Evolutionary conservation across 164 flowering plant species (phyloP), one percentile per base, ranked within the genome.

Genomic region (Chimonanthus praecox): DNA sequence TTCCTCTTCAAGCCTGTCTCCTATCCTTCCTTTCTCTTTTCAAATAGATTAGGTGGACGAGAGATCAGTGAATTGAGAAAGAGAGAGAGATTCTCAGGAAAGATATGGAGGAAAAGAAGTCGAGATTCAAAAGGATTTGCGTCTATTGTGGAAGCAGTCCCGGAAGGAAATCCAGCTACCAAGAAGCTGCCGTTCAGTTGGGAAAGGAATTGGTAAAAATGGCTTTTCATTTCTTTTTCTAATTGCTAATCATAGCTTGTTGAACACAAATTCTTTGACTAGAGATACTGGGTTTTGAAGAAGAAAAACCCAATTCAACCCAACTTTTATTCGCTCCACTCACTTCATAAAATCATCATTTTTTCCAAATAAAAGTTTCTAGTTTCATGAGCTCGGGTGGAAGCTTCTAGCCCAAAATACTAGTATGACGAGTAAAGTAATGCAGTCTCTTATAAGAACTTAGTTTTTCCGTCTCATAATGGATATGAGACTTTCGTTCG

Each of bases 81-180:
- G 45, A 69, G 20, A 69, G 68, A 66, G 68, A 72, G 72, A 48
- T 20, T 47, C 46, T n/a, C 21, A 44, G 21, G 51, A 48, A 48
- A 69, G 71, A 49, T 33, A 83, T 85, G 86, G 87, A 77, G 64
- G 87, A 84, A 58, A 80, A 68, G 20, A 82, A 72, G 67, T 92
- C 98, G 1, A 87, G 85, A 72, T 92, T 92, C 81, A 84, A 75
- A 68, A 87, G 92, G 80, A 87, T 92, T 70, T 92, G 97, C 80
- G 95, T 92, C 18, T 92, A 89, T 73, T 92, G 97, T 77, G 98
- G 98, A 3, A 92, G 96, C 83, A 89, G 94, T 76, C 81, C 92
- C 2, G 98, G 96, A 47, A 89, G 88, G 80, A 92, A 92, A 75
- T 49, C 90, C 47, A 87, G 85, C 77, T 92, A 92, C 75, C 94